These are phyloP conservation scores for Colletotrichum magnum DNA, from an alignment of 2,329 filamentous ascomycete genomes.

Conservation along the genomic window DNA sequence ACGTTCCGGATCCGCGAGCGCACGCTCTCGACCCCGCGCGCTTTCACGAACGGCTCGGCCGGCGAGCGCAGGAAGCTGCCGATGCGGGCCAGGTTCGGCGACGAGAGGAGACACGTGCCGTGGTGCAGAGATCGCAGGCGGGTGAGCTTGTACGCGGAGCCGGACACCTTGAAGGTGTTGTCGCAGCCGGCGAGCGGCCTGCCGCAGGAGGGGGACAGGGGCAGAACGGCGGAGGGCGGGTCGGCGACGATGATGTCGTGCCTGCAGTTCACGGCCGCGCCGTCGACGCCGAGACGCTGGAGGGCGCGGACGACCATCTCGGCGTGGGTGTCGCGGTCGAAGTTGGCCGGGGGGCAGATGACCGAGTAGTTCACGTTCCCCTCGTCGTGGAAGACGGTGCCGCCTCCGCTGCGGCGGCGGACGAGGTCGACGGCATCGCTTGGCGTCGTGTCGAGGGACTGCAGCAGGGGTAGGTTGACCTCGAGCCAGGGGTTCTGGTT, in stretches of 20 bases:
- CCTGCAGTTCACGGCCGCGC: slow-evolving; percentile 84
- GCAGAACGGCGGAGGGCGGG: slow-evolving; percentile 4
- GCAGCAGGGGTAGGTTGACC: slow-evolving; percentile 78
- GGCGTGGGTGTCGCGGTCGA: slow-evolving; percentile 89
- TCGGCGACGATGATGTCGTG: slow-evolving; percentile 90
- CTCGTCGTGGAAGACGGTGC: slow-evolving; percentile 92
- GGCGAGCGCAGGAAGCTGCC: slow-evolving; percentile 82
- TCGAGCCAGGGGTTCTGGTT: slow-evolving; percentile 99
- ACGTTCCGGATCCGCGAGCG: slow-evolving; percentile 88
- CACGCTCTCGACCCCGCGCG: slow-evolving; percentile 92
- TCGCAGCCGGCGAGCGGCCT: slow-evolving; percentile 27
- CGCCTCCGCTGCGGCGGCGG: slow-evolving; percentile 88
- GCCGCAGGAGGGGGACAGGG: background rate
- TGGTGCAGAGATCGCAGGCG: slow-evolving; percentile 87
- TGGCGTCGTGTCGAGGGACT: slow-evolving; percentile 24
- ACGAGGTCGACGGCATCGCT: slow-evolving; percentile 69
- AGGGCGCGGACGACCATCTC: slow-evolving; percentile 94
- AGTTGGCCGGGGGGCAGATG: slow-evolving; percentile 81
- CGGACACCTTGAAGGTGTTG: slow-evolving; percentile 83
- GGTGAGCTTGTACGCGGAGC: slow-evolving; percentile 95
- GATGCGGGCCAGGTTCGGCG: slow-evolving; percentile 80
- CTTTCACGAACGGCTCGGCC: slow-evolving; percentile 80
- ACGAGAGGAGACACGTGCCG: slow-evolving; percentile 87
- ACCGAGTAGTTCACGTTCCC: slow-evolving; percentile 97
- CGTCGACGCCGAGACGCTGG: slow-evolving; percentile 67